A percentile compares a stretch with the other conserved stretches of the same genome.
These are phyloP conservation scores for Penicillium sp. DNA, from an alignment of 2,329 filamentous ascomycete genomes.

Conservation along the genomic window DNA sequence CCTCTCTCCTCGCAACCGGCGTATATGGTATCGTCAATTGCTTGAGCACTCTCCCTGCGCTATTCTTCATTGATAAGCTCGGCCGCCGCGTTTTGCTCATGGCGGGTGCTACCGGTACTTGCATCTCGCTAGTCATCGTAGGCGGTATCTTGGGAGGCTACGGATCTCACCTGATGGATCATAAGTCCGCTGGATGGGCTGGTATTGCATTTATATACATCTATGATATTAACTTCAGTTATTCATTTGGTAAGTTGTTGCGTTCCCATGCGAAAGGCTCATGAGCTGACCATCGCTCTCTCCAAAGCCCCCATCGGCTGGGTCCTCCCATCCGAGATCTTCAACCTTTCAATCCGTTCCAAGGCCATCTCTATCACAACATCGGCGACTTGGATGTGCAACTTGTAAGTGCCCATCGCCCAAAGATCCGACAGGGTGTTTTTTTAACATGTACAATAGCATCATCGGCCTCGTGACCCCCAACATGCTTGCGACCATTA, in stretches of 20 bases:
- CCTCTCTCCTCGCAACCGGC: constrained; percentile 40
- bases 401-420: constrained; percentile 32
- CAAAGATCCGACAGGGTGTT: no score
- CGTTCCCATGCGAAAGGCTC: background rate
- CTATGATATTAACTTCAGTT: constrained; percentile 43
- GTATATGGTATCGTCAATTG: constrained; percentile 45
- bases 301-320: constrained; percentile 39
- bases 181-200: constrained; percentile 39
- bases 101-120: constrained; percentile 39
- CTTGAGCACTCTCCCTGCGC: constrained; percentile 36
- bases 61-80: constrained; percentile 40
- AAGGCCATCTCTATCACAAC: constrained; percentile 44
- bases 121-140: constrained; percentile 40
- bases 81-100: constrained; percentile 39
- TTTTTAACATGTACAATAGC: constrained; percentile 16
- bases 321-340: constrained; percentile 45
- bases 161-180: constrained; percentile 29
- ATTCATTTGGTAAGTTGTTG: constrained; percentile 37
- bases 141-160: constrained; percentile 38
- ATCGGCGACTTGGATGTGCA: constrained; percentile 44
- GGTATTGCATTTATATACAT: constrained; percentile 44
- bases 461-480: constrained; percentile 43
- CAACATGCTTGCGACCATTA: constrained; percentile 41
- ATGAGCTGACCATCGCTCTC: background rate
- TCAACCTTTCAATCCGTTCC: constrained; percentile 41